Base-by-base conservation (phyloP, 2,329 filamentous ascomycete species). In the Chaetomium globosum region DNA sequence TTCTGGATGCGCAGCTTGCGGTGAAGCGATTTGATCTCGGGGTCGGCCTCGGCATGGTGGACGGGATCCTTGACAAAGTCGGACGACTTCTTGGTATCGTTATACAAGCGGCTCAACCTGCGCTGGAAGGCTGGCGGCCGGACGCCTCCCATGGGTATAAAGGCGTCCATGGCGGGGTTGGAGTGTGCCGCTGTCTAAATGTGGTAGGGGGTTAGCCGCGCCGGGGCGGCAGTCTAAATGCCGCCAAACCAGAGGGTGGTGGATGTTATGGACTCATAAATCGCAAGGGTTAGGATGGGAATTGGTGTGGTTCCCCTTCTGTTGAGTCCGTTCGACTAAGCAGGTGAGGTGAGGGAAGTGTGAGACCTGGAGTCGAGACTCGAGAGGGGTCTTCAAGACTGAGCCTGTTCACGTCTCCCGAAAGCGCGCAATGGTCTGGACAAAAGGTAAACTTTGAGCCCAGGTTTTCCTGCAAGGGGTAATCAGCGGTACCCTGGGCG, bases 1-100 rank as follows among this genome's bases (percentile, higher is more conserved):
- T 91, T 92, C 72, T 93, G 91, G 70, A 93, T 92, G 68, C 89
- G 85, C 69, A 92, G 85, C 75, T 91, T 92, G 68, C 89, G 87
- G 74, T 93, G 89, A 36, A 93, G 80, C 19, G 85, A 83, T 72
- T 88, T 87, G 74, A 91, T 85, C 69, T 92, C 89, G 28, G 89
- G 89, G 74, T 88, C 82, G 59, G 68, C 69, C 73, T 89, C 80
- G 72, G 84, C 79, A 74, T 86, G 86, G 76, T 82, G 87, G 69
- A 82, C 83, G 61, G 85, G 83, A 74, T 85, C 85, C 75, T 85
- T 88, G 74, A 91, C 87, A 69, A 90, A 90, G 75, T 91, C 88
- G 74, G 86, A 89, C 30, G 88, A 91, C 71, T 87, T 89, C 75
- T 93, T 93, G 65, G 90, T 92, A 79, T 93, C 90, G 71, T 90